Conservation (phyloP, 1,284 basidiomycete genomes). For the Boletus subluridellus region DNA sequence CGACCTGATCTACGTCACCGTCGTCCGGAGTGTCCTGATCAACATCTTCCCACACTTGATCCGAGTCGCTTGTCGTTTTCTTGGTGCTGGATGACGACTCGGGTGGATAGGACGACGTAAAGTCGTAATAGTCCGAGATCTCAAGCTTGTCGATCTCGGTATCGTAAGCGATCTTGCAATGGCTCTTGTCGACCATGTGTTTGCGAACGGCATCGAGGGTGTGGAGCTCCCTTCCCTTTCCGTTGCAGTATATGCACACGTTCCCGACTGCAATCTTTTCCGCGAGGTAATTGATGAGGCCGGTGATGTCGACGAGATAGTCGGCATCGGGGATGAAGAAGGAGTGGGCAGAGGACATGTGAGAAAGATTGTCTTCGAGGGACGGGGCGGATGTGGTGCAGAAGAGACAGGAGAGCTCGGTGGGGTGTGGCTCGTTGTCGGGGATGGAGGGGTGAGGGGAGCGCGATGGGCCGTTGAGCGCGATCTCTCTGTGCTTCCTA, state of each 20-base stretch:
- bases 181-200: conserved; percentile 92
- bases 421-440: conserved; percentile 54
- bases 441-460: not conserved
- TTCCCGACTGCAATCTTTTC: conserved; percentile 94
- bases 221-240: conserved; percentile 72
- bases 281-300: conserved; percentile 83
- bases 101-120: conserved; percentile 75
- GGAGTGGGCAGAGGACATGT: conserved; percentile 87
- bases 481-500: conserved; percentile 87
- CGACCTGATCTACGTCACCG: conserved; percentile 33
- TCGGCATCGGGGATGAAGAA: conserved; percentile 97
- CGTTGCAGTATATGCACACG: conserved; percentile 90
- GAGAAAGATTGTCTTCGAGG: conserved; percentile 69
- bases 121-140: conserved; percentile 93
- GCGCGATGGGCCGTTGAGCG: conserved; percentile 48
- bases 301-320: conserved; percentile 80
- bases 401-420: conserved; percentile 87
- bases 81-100: conserved; percentile 23
- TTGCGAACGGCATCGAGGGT: conserved; percentile 82
- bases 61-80: not conserved
- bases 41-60: conserved; percentile 61
- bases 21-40: conserved; percentile 40
- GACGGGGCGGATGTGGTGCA: conserved; percentile 58
- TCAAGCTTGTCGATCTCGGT: conserved; percentile 78
- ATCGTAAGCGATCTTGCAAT: conserved; percentile 96